A percentile compares a stretch with the other conserved stretches of the same genome.
Conservation (phyloP, 768 basidiomycete genomes). For the Hemileccinum rubropunctum region DNA sequence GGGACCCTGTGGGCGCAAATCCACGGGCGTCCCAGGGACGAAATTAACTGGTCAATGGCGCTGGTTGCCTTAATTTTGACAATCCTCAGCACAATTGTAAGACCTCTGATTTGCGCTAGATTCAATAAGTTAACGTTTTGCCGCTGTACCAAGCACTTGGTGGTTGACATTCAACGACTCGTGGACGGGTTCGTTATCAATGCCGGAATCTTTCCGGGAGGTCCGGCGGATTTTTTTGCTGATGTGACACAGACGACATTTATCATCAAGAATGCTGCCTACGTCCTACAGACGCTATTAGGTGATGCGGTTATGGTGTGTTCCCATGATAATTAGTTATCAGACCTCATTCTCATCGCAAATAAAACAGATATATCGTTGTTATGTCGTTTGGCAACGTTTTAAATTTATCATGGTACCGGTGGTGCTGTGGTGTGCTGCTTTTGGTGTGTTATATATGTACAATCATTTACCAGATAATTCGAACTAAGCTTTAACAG, state of each 20-base stretch:
- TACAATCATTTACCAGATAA: neutral
- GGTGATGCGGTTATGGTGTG: constrained; percentile 19
- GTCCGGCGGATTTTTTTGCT: constrained; percentile 29
- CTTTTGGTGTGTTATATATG: constrained; percentile 10
- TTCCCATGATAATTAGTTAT: neutral
- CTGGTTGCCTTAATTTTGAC: constrained; percentile 21
- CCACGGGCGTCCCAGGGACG: constrained; percentile 9
- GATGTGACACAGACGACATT: constrained; percentile 28
- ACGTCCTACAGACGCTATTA: constrained; percentile 24
- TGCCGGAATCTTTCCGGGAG: constrained; percentile 20
- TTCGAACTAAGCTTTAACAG: constrained; percentile 2
- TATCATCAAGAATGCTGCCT: constrained; percentile 28
- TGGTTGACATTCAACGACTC: constrained; percentile 22
- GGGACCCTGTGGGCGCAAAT: constrained; percentile 26
- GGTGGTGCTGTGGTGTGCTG: constrained; percentile 16
- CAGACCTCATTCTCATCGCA: neutral
- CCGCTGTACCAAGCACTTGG: constrained; percentile 20
- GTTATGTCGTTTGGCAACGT: constrained; percentile 20
- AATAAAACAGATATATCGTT: constrained; percentile 21
- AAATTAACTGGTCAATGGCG: constrained; percentile 22
- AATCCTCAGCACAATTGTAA: constrained; percentile 19
- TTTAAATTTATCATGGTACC: constrained; percentile 10
- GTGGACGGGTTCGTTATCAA: constrained; percentile 25
- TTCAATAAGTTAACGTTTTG: neutral
- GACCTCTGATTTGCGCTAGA: neutral